Evolutionary conservation across 176 grass and related monocot genomes (phyloP), one percentile per base, ranked within the genome.

Genomic region (Musa schizocarpa): DNA sequence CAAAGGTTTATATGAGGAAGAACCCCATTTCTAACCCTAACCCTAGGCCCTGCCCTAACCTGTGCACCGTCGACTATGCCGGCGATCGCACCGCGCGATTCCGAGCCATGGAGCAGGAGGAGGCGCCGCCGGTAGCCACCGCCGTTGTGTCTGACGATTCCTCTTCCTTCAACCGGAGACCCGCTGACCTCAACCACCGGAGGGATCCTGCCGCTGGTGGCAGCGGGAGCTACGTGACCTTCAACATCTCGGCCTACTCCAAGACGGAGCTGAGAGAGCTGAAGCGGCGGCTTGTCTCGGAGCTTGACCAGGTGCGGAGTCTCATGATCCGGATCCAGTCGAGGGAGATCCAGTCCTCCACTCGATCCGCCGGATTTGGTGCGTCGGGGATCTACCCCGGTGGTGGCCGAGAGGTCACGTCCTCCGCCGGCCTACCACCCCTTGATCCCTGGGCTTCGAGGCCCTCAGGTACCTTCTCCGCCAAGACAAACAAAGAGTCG

Each of bases 241-340:
- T 91, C 80, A 50, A 70, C 8, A 78, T 86, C 72, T 65, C 78
- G 1, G 67, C 34, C 2, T 53, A 85, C 65, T 81, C 82, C 65
- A 78, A 69, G 20, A 27, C 64, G 50, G 88, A 99, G 70, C 80
- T 78, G 21, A 57, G 82, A 54, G 86, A 86, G 54, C 84, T 94
- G 5, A 85, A 84, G 53, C 75, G 82, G 11, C 88, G 88, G 53
- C 86, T 99, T 63, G 78, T 78, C 11, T 78, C 69, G 14, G 95
- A 99, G 84, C 86, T 99, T 1, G 90, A 82, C 63, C 88, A 91
- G 82, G 90, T 99, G 29, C 88, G 90, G 7, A 77, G 65, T 55
- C 82, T 99, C 29, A 79, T 89, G 56, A 69, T 83, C 74, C 78
- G 90, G 76, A 91, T 99, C 81, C 88, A 94, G 65, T 84, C 76